A percentile compares a stretch with the other conserved stretches of the same genome.
Evolutionary conservation across 345 rosid genomes (phyloP).

Genomic region (Passiflora organensis): DNA sequence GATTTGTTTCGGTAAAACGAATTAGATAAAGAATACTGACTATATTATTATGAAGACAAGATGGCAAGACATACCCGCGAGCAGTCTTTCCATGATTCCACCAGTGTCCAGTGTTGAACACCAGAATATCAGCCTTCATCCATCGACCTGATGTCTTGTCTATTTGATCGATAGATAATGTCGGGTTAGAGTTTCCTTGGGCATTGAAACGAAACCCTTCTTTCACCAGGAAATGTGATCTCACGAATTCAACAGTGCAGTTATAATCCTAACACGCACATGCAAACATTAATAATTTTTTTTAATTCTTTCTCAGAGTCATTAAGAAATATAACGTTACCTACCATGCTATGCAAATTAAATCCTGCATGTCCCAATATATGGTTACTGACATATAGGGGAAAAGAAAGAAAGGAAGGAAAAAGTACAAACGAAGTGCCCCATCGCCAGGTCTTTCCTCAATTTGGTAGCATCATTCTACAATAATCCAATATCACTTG

Average conservation of each 20-base stretch:
- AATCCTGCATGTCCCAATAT: too few species aligned
- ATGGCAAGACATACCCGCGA: slow-evolving; percentile 51
- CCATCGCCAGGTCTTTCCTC: too few species aligned
- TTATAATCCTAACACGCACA: slow-evolving; percentile 57
- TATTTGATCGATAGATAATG: slow-evolving; percentile 69
- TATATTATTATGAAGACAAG: neutral
- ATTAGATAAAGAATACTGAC: too few species aligned
- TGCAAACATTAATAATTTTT: slow-evolving; percentile 10
- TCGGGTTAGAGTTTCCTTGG: slow-evolving; percentile 75
- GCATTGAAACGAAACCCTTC: slow-evolving; percentile 72
- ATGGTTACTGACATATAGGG: too few species aligned
- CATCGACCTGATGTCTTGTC: slow-evolving; percentile 67
- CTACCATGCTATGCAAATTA: too few species aligned
- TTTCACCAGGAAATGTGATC: slow-evolving; percentile 94
- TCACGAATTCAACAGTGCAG: slow-evolving; percentile 79
- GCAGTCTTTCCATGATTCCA: slow-evolving; percentile 99
- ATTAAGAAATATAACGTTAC: too few species aligned
- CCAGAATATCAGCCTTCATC: slow-evolving; percentile 78
- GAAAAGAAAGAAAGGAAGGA: too few species aligned
- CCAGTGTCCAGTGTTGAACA: slow-evolving; percentile 96
- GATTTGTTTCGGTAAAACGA: neutral
- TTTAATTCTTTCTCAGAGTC: neutral
- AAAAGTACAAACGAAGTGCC: too few species aligned
- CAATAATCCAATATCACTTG: too few species aligned
- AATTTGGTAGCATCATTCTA: too few species aligned